Percentiles rank a stretch among this genome's conserved stretches.
Conservation (phyloP, 208 protist genomes). For the Trypanosoma theileri region DNA sequence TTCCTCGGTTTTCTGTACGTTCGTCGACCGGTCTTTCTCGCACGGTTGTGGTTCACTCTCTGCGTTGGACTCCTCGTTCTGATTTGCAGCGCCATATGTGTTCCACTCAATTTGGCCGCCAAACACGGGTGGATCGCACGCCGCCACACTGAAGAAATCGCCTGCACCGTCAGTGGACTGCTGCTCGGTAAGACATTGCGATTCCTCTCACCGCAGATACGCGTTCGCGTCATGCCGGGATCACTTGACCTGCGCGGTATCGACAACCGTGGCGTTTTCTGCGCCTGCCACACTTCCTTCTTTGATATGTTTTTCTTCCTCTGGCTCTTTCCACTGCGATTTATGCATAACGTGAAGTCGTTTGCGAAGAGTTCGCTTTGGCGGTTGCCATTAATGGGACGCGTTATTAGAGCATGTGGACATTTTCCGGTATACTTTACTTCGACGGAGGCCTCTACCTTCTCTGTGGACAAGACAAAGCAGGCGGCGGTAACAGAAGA, state of each 20-base stretch:
- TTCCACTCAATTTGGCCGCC: slow-evolving; percentile 23
- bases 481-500: slow-evolving; percentile 62
- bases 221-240: slow-evolving; percentile 53
- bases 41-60: slow-evolving; percentile 62
- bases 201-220: slow-evolving; percentile 59
- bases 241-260: slow-evolving; percentile 58
- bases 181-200: slow-evolving; percentile 52
- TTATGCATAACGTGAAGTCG: slow-evolving; percentile 59
- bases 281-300: slow-evolving; percentile 85
- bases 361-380: slow-evolving; percentile 74
- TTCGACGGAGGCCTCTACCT: slow-evolving; percentile 45
- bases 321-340: slow-evolving; percentile 47
- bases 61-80: slow-evolving; percentile 49
- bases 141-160: slow-evolving; percentile 34
- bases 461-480: slow-evolving; percentile 80
- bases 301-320: slow-evolving; percentile 82
- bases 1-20: slow-evolving; percentile 49
- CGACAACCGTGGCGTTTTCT: slow-evolving; percentile 52
- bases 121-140: slow-evolving; percentile 34
- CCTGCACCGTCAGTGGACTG: slow-evolving; percentile 38
- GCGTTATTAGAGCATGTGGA: slow-evolving; percentile 62
- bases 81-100: slow-evolving; percentile 30
- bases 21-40: slow-evolving; percentile 50
- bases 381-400: slow-evolving; percentile 74
- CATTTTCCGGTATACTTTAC: slow-evolving; percentile 88